Evolutionary conservation across 78 protist species (phyloP), one percentile per base, ranked within the genome.

Genomic region (Emiliania huxleyi): DNA sequence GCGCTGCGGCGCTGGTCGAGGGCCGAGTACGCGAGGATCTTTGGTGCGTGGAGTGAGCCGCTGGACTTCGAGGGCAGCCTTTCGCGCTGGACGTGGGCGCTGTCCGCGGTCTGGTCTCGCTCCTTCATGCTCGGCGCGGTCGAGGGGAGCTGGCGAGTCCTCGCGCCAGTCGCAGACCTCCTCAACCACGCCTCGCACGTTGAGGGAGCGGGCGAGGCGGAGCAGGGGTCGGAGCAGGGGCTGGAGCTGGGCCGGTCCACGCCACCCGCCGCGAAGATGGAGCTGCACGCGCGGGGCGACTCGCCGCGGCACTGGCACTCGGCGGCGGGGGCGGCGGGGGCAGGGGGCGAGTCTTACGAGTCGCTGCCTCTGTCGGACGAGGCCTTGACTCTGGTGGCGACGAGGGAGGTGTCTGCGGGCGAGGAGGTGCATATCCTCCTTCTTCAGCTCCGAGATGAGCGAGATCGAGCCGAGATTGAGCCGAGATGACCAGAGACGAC

Each of bases 21-120:
- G 18, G 85, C 44, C 19, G 85, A 77, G 46, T 40, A 21, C 5
- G 48, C 2, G 22, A 45, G 85, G 22, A 18, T 77, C n/a, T 21
- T 77, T 33, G 22, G 35, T 29, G 18, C 44, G 85, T 4, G 5
- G 18, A 1, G 35, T 1, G 29, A 3, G 19, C 37, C 46, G 2
- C 23, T 15, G 29, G 46, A 18, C 2, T 77, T 40, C 33, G 33
- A 2, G 2, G 2, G 19, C 48, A 4, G 21, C 46, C 33, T 18
- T 4, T 21, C 15, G 35, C 25, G 46, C 48, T 77, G 37, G 3
- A 15, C 5, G n/a, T 77, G 46, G 48, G 85, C 85, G 18, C 46
- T 77, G 35, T 77, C 35, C 48, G 85, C 85, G 46, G 85, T 77
- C 4, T 77, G 85, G 85, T 40, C 48, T 29, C 85, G 85, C 85